These are phyloP conservation scores for Pythium insidiosum DNA, from an alignment of 352 stramenopile genomes.

Conservation along the genomic window DNA sequence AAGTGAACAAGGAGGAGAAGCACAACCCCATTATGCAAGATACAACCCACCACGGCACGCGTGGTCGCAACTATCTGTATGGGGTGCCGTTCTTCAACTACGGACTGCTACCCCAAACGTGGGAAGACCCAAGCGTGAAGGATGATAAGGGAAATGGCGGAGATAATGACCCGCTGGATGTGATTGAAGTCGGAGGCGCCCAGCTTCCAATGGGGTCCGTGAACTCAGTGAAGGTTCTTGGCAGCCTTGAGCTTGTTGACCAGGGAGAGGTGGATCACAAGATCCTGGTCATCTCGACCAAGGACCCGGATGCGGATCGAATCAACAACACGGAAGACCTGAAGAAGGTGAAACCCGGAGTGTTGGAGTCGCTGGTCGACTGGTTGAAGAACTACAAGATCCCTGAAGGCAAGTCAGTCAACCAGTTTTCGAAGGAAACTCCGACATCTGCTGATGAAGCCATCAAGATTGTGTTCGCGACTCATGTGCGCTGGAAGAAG, in stretches of 20 bases:
- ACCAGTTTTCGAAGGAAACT: constrained; percentile 84
- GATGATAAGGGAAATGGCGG: constrained; percentile 86
- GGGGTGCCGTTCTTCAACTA: constrained; percentile 99
- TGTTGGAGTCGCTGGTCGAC: constrained; percentile 85
- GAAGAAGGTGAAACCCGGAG: constrained; percentile 87
- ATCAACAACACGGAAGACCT: constrained; percentile 90
- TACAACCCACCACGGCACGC: constrained; percentile 92
- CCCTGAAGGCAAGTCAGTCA: constrained; percentile 94
- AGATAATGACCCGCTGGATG: constrained; percentile 98
- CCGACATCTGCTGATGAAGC: constrained; percentile 43
- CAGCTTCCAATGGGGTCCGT: constrained; percentile 93
- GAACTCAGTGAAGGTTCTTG: constrained; percentile 96
- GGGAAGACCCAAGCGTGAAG: constrained; percentile 94
- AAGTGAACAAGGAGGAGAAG: constrained; percentile 92
- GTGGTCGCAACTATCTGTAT: constrained; percentile 95
- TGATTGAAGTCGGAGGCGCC: constrained; percentile 95
- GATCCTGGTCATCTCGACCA: constrained; percentile 92
- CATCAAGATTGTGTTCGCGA: constrained; percentile 56
- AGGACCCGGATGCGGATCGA: constrained; percentile 75
- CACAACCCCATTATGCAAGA: constrained; percentile 99
- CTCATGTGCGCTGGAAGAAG: constrained; percentile 66
- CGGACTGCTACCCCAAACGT: constrained; percentile 97
- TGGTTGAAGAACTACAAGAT: constrained; percentile 99
- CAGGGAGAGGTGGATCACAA: constrained; percentile 99
- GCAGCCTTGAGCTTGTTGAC: constrained; percentile 96